Percentiles rank a stretch among this genome's conserved stretches.
These are phyloP conservation scores for Corylus heterophylla DNA, from an alignment of 306 rosid genomes.

Conservation along the genomic window DNA sequence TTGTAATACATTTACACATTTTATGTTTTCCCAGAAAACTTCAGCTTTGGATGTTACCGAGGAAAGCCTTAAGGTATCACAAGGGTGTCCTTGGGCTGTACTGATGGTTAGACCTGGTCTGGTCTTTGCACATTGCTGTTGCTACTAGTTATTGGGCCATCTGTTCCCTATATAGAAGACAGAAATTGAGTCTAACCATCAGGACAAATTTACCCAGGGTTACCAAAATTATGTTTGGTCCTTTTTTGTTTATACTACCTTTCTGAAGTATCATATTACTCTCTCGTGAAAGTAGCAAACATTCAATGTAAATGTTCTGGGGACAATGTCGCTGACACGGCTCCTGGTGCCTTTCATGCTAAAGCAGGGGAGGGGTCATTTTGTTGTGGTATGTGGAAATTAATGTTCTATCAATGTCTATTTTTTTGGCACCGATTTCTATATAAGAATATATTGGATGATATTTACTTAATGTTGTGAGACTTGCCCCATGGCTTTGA, in stretches of 20 bases:
- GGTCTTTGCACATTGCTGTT: neutral
- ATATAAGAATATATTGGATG: constrained; percentile 13
- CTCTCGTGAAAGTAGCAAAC: constrained; percentile 56
- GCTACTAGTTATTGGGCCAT: neutral
- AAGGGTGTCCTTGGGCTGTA: constrained; percentile 6
- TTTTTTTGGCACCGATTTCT: constrained; percentile 2
- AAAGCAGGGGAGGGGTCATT: constrained; percentile 85
- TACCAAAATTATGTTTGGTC: neutral
- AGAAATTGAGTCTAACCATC: neutral
- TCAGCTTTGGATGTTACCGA: constrained; percentile 72
- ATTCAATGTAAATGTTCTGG: constrained; percentile 86
- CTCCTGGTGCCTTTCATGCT: constrained; percentile 86
- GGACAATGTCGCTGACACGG: constrained; percentile 83
- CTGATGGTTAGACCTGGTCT: constrained; percentile 12
- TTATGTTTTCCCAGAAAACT: constrained; percentile 60
- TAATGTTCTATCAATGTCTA: constrained; percentile 8
- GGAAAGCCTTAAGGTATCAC: constrained; percentile 74
- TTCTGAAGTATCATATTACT: constrained; percentile 23
- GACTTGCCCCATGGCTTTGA: constrained; percentile 27
- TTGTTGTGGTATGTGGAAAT: constrained; percentile 82
- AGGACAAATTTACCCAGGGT: neutral
- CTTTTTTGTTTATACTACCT: neutral
- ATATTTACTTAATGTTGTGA: constrained; percentile 19
- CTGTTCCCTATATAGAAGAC: neutral
- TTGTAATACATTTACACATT: neutral